Percentiles rank a stretch among this genome's conserved stretches.
Conservation (phyloP, 306 rosid genomes). For the Delonix regia region DNA sequence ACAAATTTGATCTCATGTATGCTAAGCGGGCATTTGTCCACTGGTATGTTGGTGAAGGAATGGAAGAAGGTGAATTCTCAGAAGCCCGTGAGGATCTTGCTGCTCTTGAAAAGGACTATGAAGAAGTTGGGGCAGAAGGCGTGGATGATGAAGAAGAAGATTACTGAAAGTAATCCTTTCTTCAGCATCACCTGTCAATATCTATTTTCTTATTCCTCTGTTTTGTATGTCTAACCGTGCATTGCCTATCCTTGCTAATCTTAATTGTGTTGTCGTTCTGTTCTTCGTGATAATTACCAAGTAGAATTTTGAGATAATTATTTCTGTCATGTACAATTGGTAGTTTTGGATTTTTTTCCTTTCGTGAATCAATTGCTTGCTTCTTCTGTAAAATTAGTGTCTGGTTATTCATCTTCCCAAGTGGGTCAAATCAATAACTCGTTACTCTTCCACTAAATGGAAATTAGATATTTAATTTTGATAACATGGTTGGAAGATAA, state of each 20-base stretch:
- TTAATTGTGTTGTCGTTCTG: constrained; percentile 3
- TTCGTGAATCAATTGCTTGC: background rate
- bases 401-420: background rate
- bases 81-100: constrained; percentile 87
- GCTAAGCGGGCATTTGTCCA: constrained; percentile 79
- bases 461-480: background rate
- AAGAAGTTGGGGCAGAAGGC: constrained; percentile 73
- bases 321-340: constrained; percentile 16
- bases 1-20: constrained; percentile 75
- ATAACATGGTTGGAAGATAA: background rate
- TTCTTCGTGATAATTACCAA: constrained; percentile 10
- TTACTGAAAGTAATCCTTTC: constrained; percentile 38
- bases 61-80: constrained; percentile 89
- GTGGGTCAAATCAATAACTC: background rate
- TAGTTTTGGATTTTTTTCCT: background rate
- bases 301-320: background rate
- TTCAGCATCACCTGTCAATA: constrained; percentile 1
- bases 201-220: constrained; percentile 6
- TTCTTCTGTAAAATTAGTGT: background rate
- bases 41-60: constrained; percentile 86
- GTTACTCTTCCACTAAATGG: background rate
- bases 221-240: background rate
- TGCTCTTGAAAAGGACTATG: constrained; percentile 80
- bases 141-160: constrained; percentile 54
- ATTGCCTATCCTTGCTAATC: constrained; percentile 1